phyloP scores from a whole-genome alignment of 164 flowering plant species.

The Pachysandra terminalis region DNA sequence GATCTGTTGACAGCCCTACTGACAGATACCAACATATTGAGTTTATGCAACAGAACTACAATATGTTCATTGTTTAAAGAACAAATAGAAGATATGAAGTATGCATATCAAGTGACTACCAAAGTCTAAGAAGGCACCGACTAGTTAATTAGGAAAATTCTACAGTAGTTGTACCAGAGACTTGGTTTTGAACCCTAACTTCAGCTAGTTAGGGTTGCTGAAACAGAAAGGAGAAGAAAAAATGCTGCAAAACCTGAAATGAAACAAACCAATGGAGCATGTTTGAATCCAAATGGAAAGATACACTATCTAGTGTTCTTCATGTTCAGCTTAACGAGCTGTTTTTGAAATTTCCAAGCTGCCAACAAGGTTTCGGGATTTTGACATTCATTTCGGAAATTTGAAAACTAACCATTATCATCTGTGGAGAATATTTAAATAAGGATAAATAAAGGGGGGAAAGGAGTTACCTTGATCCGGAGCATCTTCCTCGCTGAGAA shows the following conservation, averaged over 20 bases:
- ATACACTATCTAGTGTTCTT: no score
- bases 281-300: neutral
- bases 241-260: neutral
- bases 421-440: neutral
- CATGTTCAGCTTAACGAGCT: no score
- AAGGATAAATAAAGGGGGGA: neutral
- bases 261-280: neutral
- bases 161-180: no score
- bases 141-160: no score
- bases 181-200: no score
- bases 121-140: no score
- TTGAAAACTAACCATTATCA: neutral
- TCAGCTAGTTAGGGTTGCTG: no score
- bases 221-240: neutral
- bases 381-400: neutral
- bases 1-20: no score
- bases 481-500: slow-evolving; percentile 45
- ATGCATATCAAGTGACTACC: neutral
- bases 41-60: neutral
- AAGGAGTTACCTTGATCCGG: slow-evolving; percentile 18
- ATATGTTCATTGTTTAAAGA: neutral
- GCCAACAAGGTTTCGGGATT: neutral
- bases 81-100: neutral
- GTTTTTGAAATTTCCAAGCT: neutral
- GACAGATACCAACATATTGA: no score